phyloP scores from a whole-genome alignment of 352 stramenopile genomes.

The Aphanomyces euteiches region DNA sequence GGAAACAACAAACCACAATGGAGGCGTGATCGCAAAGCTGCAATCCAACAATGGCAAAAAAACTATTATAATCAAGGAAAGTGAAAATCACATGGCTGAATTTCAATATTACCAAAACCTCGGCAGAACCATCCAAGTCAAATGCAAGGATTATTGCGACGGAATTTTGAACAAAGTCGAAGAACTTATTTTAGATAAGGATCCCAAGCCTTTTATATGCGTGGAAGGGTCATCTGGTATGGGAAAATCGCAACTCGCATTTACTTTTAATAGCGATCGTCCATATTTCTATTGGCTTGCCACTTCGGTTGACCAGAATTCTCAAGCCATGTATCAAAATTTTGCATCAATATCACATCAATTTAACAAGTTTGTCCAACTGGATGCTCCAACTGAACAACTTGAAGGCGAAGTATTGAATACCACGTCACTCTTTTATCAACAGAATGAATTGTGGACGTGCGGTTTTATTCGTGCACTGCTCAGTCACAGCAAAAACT shows the following conservation, averaged over 20 bases:
- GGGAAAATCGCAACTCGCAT: slow-evolving; percentile 34
- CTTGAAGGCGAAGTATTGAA: slow-evolving; percentile 3
- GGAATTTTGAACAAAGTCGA: slow-evolving; percentile 1
- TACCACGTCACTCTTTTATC: slow-evolving; percentile 21
- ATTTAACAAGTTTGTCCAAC: slow-evolving; percentile 10
- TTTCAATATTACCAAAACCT: neutral
- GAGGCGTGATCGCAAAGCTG: too few relatives aligned
- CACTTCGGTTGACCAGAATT: slow-evolving; percentile 5
- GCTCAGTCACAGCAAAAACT: slow-evolving; percentile 25
- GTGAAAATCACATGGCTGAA: neutral
- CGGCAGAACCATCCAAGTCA: neutral
- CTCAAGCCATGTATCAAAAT: slow-evolving; percentile 22
- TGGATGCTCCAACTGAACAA: slow-evolving; percentile 3
- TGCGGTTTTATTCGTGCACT: slow-evolving; percentile 33
- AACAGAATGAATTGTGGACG: slow-evolving; percentile 23
- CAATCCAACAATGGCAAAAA: too few relatives aligned
- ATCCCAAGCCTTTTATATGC: slow-evolving; percentile 32
- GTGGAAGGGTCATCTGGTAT: slow-evolving; percentile 34
- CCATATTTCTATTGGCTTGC: slow-evolving; percentile 33
- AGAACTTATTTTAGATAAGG: neutral
- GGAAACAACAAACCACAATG: too few relatives aligned
- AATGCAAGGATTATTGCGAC: neutral
- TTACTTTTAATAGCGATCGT: slow-evolving; percentile 26
- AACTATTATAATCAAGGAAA: neutral
- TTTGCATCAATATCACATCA: slow-evolving; percentile 16